Evolutionary conservation across 495 filamentous ascomycete species (phyloP), one percentile per base, ranked within the genome.

Genomic region (Penicillium steckii): DNA sequence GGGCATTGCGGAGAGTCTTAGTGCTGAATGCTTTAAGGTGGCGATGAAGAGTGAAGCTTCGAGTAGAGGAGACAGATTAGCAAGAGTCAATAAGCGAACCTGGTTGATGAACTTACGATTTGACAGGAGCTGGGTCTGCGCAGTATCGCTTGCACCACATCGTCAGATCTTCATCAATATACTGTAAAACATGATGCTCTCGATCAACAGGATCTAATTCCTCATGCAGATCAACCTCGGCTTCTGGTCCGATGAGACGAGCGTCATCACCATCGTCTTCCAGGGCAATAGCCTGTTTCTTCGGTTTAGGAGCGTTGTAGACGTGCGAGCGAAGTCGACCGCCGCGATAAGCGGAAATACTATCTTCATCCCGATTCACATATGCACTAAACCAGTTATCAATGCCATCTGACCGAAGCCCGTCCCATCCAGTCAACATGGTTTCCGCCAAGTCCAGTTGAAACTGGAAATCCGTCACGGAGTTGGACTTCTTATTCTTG

Each of bases 91-190:
- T 10, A 9, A 3, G 32, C 17, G 21, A 8, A 13, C 8, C n/a
- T 37, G n/a, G 15, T 37, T 37, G 10, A 5, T 17, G 0, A 17
- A 46, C 53, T 4, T 66, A 76, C 72, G 72, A 74, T 52, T 75
- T 77, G 19, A 75, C 68, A 2, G 65, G 53, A 0, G 72, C 53
- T 2, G 68, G 60, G 44, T 77, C 74, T 3, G 38, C 27, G 43
- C 69, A 73, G 57, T 68, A 77, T 26, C 74, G 64, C 48, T 70
- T 59, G 42, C 72, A 75, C 74, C 74, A 77, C 18, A 63, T 48
- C 44, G 55, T 55, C 23, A 77, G 35, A 27, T 60, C 54, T 0
- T 52, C 53, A 27, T 64, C 48, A 8, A 56, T 50, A 26, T 26
- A 10, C 8, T 23, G 46, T 19, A n/a, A 26, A 13, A 29, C 23